Base-by-base conservation (phyloP, 2,329 filamentous ascomycete genomes). In the Fragosphaeria purpurea region DNA sequence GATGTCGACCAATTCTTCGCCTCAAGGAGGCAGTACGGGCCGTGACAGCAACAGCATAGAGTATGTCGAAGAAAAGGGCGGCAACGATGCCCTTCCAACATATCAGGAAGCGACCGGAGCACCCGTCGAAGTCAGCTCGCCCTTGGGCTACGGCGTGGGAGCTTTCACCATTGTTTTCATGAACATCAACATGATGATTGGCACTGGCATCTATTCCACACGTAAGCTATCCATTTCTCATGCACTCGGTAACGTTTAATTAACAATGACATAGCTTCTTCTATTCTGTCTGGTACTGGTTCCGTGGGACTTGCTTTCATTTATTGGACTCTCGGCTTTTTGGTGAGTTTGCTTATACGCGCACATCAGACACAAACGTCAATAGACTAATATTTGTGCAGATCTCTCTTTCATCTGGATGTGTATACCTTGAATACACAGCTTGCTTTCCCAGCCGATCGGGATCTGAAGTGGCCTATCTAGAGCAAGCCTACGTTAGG, bases 361-460 rank as follows among this genome's bases (percentile, higher is more conserved):
- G 22, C 22, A 22, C 22, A 22, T 22, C 35, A 11, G 4, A 37
- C 35, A 37, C 3, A 37, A 7, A 37, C 11, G 22, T 10, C 40
- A 4, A 30, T n/a, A 41, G 11, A 13, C 12, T 32, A 3, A 34
- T 30, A 47, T 34, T 11, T 41, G 35, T 11, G 6, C n/a, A 49
- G 39, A 77, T 82, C 47, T 75, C 80, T 0, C 61, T 71, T 0
- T 70, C 76, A 3, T 74, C 74, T 1, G 70, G 83, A 4, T 66
- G 71, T 0, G 73, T 82, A 0, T 85, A 85, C 51, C 73, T 85
- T 7, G 82, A 86, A 58, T 75, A 77, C 11, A 74, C 80, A 0
- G 71, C 77, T 1, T 85, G 80, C 54, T 86, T 85, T 52, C 81
- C 82, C 1, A 84, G 76, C 58, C 75, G 82, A 7, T 83, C 77